Percentiles rank a stretch among this genome's conserved stretches.
Conservation (phyloP, 2,329 filamentous ascomycete species). For the Aaosphaeria arxii region DNA sequence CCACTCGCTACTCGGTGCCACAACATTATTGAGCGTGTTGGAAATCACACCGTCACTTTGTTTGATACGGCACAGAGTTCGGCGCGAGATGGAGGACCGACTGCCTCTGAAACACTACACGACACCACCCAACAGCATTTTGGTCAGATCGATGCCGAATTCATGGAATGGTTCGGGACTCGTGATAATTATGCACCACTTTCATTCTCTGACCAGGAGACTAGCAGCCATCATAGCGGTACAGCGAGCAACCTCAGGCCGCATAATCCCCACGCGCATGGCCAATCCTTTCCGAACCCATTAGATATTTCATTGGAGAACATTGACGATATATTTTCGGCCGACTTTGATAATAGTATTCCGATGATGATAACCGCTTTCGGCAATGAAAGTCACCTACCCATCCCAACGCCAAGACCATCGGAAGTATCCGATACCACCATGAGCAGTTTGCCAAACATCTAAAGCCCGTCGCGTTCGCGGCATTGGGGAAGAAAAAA, state of each 20-base stretch:
- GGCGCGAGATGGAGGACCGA: neutral
- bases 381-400: neutral
- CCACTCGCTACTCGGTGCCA: slow-evolving; percentile 1
- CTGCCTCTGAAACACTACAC: neutral
- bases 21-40: slow-evolving; percentile 1
- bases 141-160: slow-evolving; percentile 1
- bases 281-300: neutral
- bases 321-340: neutral
- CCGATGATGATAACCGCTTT: slow-evolving; percentile 1
- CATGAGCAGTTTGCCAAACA: neutral
- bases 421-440: neutral
- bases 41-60: neutral
- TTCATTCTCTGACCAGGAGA: neutral
- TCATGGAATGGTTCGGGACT: slow-evolving; percentile 2
- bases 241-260: neutral
- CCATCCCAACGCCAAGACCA: neutral
- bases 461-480: neutral
- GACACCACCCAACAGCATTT: neutral
- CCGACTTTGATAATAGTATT: neutral
- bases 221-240: neutral
- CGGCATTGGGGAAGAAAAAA: too few species aligned
- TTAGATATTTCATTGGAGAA: neutral
- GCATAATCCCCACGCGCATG: neutral
- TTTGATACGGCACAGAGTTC: neutral
- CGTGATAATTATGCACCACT: neutral